Evolutionary conservation across 805 yeast species (phyloP), one percentile per base, ranked within the genome.

Genomic region (Scheffersomyces spartinae): DNA sequence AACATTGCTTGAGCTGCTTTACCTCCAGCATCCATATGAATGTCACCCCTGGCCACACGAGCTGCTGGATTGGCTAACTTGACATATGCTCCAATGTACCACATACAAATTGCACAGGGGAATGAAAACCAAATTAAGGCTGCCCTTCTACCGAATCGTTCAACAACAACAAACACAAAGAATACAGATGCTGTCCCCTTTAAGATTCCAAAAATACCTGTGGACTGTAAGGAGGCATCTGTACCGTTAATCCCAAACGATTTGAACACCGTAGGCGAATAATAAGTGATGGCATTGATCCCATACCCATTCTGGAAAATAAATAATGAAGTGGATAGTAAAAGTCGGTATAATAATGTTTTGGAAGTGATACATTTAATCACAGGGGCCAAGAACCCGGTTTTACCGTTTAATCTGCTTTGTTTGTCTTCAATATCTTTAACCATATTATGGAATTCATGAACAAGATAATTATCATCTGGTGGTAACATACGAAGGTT

Each of bases 171-270:
- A 27, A 64, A 47, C 9, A 64, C 51, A 64, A 67, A 65, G 12
- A 61, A 35, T 18, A 61, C 42, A 12, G 66, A 56, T 17, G 61
- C 59, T n/a, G 49, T 47, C 9, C 56, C 63, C 34, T 68, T 68
- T 23, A 66, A 47, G 18, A 66, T 47, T 15, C 74, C 75, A 42
- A 66, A 67, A 27, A 68, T 47, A 26, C 74, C 74, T 6, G 73
- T 67, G 3, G 74, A 64, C 11, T 64, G 52, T 22, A 69, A 49
- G 2, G 62, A 58, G 1, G 70, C 59, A 24, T 59, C 49, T 6
- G 59, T 41, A 2, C 71, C 66, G 17, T 42, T 42, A 11, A 68
- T 55, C 10, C 75, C 74, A 30, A 68, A 51, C 3, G 69, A 53
- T 32, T 56, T 47, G 45, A 68, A 65, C 21, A 69, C 52, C 7